phyloP scores from a whole-genome alignment of 768 basidiomycete species.

The Russula sp. region DNA sequence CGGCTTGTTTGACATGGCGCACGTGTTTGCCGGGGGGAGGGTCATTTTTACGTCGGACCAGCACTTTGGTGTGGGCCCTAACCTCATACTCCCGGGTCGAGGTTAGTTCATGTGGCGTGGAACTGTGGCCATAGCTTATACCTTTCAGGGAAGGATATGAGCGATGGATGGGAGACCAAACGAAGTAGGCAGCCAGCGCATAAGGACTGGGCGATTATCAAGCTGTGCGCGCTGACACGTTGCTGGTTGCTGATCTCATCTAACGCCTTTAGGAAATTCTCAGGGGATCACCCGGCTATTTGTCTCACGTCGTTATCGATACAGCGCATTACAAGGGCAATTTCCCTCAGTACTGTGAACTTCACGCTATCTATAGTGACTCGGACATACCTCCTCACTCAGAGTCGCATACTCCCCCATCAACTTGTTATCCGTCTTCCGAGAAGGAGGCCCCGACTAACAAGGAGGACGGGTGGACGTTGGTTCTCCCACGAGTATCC shows the following conservation, averaged over 20 bases:
- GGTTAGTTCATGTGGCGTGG: conserved; percentile 36
- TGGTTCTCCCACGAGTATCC: conserved; percentile 68
- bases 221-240: conserved; percentile 52
- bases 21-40: conserved; percentile 83
- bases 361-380: conserved; percentile 49
- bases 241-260: not conserved
- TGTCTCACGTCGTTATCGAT: conserved; percentile 84
- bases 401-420: conserved; percentile 15
- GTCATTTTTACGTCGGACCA: conserved; percentile 87
- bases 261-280: not conserved
- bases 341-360: conserved; percentile 83
- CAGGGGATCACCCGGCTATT: conserved; percentile 67
- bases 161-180: conserved; percentile 98
- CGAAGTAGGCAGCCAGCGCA: conserved; percentile 74
- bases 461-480: conserved; percentile 56
- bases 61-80: conserved; percentile 89
- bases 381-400: conserved; percentile 32
- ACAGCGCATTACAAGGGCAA: conserved; percentile 96
- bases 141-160: conserved; percentile 75
- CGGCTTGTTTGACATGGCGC: conserved; percentile 74
- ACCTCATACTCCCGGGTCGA: conserved; percentile 86
- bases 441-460: conserved; percentile 27
- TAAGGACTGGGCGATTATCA: conserved; percentile 88
- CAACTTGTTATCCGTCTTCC: conserved; percentile 19
- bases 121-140: not conserved